Evolutionary conservation across 2,329 filamentous ascomycete species (phyloP).

Genomic region (Penicillium digitatum): DNA sequence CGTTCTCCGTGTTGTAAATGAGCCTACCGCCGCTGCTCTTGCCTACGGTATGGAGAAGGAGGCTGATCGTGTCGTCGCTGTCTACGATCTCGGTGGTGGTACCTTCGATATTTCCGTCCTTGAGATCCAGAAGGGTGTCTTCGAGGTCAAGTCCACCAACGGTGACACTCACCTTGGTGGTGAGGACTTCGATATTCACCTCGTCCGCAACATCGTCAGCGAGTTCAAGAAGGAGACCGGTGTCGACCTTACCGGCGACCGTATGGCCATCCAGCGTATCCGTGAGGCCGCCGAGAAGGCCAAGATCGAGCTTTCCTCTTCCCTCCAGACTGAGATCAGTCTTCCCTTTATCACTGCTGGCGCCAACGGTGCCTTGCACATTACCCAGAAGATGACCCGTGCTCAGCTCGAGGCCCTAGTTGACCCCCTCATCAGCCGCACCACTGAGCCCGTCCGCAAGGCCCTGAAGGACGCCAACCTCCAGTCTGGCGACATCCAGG

Average conservation of each 20-base stretch:
- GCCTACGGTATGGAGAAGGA: conserved; percentile 97
- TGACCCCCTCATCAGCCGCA: conserved; percentile 79
- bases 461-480: conserved; percentile 93
- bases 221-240: conserved; percentile 96
- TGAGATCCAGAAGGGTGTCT: conserved; percentile 95
- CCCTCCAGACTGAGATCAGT: conserved; percentile 94
- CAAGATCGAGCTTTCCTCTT: conserved; percentile 97
- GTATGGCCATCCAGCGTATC: conserved; percentile 98
- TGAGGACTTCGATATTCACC: conserved; percentile 94
- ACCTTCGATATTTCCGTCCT: conserved; percentile 99
- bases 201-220: conserved; percentile 88
- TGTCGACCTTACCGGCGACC: conserved; percentile 84
- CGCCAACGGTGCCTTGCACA: conserved; percentile 93
- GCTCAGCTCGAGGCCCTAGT: conserved; percentile 91
- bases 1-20: conserved; percentile 95
- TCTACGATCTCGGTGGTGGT: conserved; percentile 97
- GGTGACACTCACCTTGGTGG: conserved; percentile 98
- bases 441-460: conserved; percentile 90
- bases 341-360: conserved; percentile 98
- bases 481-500: conserved; percentile 88
- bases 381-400: conserved; percentile 90
- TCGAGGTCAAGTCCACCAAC: conserved; percentile 98
- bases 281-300: conserved; percentile 98
- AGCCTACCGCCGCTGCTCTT: conserved; percentile 91
- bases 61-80: conserved; percentile 80